These are phyloP conservation scores for Candida pini DNA, from an alignment of 805 yeast species.

Conservation along the genomic window DNA sequence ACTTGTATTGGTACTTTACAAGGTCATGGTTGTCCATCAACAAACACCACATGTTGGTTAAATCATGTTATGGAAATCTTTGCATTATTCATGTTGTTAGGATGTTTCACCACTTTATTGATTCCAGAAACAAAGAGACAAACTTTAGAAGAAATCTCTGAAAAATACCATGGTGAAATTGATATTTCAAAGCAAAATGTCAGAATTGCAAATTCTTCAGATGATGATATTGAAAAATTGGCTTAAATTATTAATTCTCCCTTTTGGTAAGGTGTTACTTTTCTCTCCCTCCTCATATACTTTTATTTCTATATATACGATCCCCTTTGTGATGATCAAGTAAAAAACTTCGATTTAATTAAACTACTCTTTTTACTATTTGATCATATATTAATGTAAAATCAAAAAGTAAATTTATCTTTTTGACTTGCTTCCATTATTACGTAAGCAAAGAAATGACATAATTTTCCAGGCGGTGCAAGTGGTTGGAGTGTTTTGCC, in stretches of 20 bases:
- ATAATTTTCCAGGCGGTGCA: too few species aligned
- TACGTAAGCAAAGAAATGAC: too few species aligned
- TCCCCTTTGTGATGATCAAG: too few species aligned
- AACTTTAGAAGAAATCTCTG: slow-evolving; percentile 81
- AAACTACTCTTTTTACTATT: too few species aligned
- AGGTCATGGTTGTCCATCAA: slow-evolving; percentile 67
- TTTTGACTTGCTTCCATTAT: too few species aligned
- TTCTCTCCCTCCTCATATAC: too few species aligned
- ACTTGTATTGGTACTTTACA: slow-evolving; percentile 80
- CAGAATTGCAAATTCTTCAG: slow-evolving; percentile 16
- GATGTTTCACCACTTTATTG: slow-evolving; percentile 58
- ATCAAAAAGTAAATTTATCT: too few species aligned
- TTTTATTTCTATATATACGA: not conserved
- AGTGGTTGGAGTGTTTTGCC: too few species aligned
- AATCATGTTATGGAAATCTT: slow-evolving; percentile 92
- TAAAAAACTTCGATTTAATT: too few species aligned
- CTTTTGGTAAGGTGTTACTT: too few species aligned
- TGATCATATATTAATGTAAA: too few species aligned
- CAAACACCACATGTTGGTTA: slow-evolving; percentile 76
- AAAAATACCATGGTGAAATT: slow-evolving; percentile 77
- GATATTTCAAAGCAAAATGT: slow-evolving; percentile 29
- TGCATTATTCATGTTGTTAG: slow-evolving; percentile 85
- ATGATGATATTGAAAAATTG: slow-evolving; percentile 20
- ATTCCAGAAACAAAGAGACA: slow-evolving; percentile 90
- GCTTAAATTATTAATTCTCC: too few species aligned